Evolutionary conservation across 2,329 filamentous ascomycete genomes (phyloP).

Genomic region (Elsinoe perseae): DNA sequence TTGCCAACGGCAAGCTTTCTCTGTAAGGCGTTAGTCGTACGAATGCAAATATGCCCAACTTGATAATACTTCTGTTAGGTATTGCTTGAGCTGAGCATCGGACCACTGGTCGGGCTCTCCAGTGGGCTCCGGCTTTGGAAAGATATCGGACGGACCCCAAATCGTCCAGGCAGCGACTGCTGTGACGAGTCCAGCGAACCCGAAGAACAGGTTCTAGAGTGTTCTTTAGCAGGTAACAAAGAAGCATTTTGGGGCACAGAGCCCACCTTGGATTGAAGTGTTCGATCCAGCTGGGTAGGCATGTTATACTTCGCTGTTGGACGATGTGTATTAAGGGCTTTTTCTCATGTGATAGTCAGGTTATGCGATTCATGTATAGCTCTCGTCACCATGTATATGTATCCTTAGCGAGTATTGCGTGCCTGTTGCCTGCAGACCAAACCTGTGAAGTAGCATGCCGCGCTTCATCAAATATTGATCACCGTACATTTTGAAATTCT

Average conservation of each 20-base stretch:
- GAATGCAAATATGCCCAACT: background rate
- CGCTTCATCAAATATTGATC: background rate
- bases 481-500: slow-evolving; percentile 10
- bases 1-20: background rate
- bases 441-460: background rate
- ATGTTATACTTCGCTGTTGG: slow-evolving; percentile 25
- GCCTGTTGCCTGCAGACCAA: background rate
- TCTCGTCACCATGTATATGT: no score
- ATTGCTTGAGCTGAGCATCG: slow-evolving; percentile 67
- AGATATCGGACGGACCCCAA: slow-evolving; percentile 70
- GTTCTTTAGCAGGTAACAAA: background rate
- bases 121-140: slow-evolving; percentile 51
- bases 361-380: no score
- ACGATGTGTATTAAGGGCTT: background rate
- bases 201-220: slow-evolving; percentile 41
- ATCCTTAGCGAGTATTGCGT: background rate
- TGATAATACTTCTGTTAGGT: slow-evolving; percentile 66
- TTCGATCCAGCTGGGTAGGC: slow-evolving; percentile 44
- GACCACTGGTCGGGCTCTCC: slow-evolving; percentile 66
- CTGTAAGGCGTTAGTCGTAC: slow-evolving; percentile 33
- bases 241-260: background rate
- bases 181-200: slow-evolving; percentile 73
- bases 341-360: no score
- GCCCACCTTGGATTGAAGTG: slow-evolving; percentile 36
- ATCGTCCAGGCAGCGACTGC: slow-evolving; percentile 77